Evolutionary conservation across 2,329 filamentous ascomycete genomes (phyloP), one percentile per base, ranked within the genome.

Genomic region (Fusarium equiseti): DNA sequence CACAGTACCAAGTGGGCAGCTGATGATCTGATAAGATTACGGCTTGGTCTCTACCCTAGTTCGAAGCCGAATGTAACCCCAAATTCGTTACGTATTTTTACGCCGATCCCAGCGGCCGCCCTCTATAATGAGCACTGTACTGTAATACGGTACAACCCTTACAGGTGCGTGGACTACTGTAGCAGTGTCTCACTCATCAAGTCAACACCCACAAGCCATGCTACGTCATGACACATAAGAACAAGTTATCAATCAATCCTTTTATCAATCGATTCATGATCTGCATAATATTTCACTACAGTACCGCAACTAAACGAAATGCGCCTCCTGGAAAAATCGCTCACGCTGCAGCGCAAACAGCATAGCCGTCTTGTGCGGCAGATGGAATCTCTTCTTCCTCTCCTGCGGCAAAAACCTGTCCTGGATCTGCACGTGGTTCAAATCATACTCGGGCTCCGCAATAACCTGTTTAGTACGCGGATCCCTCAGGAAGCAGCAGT

Each of bases 331-430:
- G 55, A 77, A 77, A 59, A 77, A 77, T 46, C 75, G 73, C 29
- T 77, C 73, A 48, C 75, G 66, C 49, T 75, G 73, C 18, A 77
- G 64, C 6, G 75, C 75, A 46, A 77, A 69, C 8, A 77, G 61
- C 55, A 77, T 71, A 8, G 75, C 65, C 35, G 73, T 77, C 71
- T 77, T 77, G 66, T 77, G 75, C 8, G 75, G 75, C 22, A 77
- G 52, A 54, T 77, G 71, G 64, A 77, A 76, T 1, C 73, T 64
- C 64, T 76, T 76, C 73, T 77, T 77, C 59, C 66, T 75, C 62
- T 77, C 75, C 46, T 70, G 65, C 20, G 75, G 75, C 46, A 77
- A 18, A 51, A 66, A 77, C 54, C 63, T 75, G 53, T 65, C 55
- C 46, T 77, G 75, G 20, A 77, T 75, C 9, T 74, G 51, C 6